Evolutionary conservation across 139 green algal species (phyloP), one percentile per base, ranked within the genome.

Genomic region (Parachlorella kessleri): DNA sequence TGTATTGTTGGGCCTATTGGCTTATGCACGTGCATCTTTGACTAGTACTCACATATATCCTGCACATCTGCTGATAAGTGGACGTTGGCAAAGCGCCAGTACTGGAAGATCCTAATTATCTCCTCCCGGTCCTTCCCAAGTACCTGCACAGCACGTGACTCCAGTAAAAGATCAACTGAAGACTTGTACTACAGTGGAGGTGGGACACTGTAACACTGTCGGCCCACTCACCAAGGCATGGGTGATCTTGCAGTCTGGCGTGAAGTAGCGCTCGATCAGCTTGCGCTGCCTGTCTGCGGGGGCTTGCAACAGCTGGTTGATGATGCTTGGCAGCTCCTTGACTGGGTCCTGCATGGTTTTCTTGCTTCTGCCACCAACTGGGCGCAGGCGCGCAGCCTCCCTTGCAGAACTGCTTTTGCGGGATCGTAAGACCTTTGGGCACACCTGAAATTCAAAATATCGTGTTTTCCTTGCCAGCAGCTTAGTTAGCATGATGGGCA

Each of bases 21-120:
- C n/a, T n/a, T n/a, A n/a, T n/a, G n/a, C n/a, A n/a, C n/a, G n/a
- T n/a, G n/a, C n/a, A n/a, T n/a, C n/a, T n/a, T n/a, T n/a, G n/a
- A n/a, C n/a, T n/a, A n/a, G n/a, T 9, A 54, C 73, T n/a, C 63
- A 79, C 74, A 63, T 18, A 79, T 72, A 24, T 79, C 74, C 21
- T 79, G 54, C 6, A 79, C 48, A 28, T 80, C 64, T 6, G 42
- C 75, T 32, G 73, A 63, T 64, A 80, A 40, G 21, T 40, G 64
- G 5, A 65, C 30, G 65, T 73, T 68, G 40, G 41, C 41, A 36
- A 73, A 66, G 30, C 73, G 55, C 73, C 73, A 78, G 37, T 55
- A 77, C 36, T 73, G 75, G 65, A 80, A 80, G 64, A 80, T 73
- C 21, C 37, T 30, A 6, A 80, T 32, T 10, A 80, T 80, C 26